Evolutionary conservation across 345 rosid species (phyloP).

Genomic region (Eucalyptus paniculata): DNA sequence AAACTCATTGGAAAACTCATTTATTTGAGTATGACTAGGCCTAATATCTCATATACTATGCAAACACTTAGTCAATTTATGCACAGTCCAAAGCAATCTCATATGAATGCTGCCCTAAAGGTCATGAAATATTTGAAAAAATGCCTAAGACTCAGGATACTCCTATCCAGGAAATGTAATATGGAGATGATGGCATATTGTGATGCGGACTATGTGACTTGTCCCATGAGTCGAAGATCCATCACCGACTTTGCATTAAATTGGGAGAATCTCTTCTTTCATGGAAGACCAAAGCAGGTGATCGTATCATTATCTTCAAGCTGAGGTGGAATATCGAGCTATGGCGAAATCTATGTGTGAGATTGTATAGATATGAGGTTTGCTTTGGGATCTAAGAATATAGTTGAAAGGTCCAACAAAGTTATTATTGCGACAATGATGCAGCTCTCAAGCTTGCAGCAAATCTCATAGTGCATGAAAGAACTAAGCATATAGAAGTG

Average conservation of each 20-base stretch:
- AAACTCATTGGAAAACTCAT: neutral
- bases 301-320: neutral
- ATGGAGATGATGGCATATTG: neutral
- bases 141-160: neutral
- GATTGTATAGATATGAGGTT: neutral
- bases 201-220: neutral
- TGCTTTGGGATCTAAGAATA: neutral
- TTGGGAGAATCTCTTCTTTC: neutral
- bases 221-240: neutral
- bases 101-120: neutral
- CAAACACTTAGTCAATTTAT: neutral
- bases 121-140: neutral
- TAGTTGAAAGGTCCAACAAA: neutral
- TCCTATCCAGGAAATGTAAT: neutral
- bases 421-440: too few species aligned
- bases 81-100: neutral
- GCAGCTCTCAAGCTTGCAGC: neutral
- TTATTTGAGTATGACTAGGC: neutral
- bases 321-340: accelerated
- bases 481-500: neutral
- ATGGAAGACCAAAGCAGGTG: neutral
- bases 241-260: neutral
- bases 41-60: accelerated
- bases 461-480: too few species aligned
- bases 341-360: neutral